Conservation (phyloP, 2,329 filamentous ascomycete genomes). For the Aspergillus intermedius region DNA sequence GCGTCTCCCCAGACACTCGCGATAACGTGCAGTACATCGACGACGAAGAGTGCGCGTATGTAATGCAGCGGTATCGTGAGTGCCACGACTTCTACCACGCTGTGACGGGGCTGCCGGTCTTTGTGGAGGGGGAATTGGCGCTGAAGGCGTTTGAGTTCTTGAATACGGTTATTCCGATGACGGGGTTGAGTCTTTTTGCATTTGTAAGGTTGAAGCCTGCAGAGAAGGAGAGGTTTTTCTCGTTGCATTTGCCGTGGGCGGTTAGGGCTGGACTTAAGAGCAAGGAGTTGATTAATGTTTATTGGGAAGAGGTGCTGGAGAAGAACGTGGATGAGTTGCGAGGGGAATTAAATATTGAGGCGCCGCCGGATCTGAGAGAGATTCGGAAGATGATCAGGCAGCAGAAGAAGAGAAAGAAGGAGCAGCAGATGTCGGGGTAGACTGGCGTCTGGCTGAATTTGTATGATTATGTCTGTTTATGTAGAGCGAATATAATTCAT, state of each 20-base stretch:
- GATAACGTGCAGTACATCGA: conserved; percentile 81
- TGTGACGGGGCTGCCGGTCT: conserved; percentile 79
- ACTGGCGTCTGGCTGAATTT: neutral
- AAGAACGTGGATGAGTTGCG: conserved; percentile 73
- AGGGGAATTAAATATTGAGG: conserved; percentile 71
- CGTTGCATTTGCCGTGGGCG: conserved; percentile 74
- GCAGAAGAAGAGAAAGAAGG: conserved; percentile 60
- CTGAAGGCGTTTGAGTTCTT: conserved; percentile 96
- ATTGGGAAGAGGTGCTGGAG: conserved; percentile 93
- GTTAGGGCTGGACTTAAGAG: conserved; percentile 69
- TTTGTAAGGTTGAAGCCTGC: conserved; percentile 56
- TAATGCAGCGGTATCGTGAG: conserved; percentile 96
- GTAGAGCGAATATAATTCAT: too few species aligned
- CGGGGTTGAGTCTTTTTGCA: conserved; percentile 75
- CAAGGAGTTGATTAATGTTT: conserved; percentile 86
- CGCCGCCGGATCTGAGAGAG: conserved; percentile 75
- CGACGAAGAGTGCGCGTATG: conserved; percentile 91
- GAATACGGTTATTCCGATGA: conserved; percentile 93
- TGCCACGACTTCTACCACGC: conserved; percentile 98
- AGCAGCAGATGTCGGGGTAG: conserved; percentile 21
- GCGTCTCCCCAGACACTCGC: conserved; percentile 86
- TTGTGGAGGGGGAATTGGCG: conserved; percentile 95
- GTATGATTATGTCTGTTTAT: neutral
- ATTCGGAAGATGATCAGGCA: conserved; percentile 66
- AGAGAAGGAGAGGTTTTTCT: conserved; percentile 61